These are phyloP conservation scores for Apiosordaria backusii DNA, from an alignment of 495 filamentous ascomycete genomes.

Conservation along the genomic window DNA sequence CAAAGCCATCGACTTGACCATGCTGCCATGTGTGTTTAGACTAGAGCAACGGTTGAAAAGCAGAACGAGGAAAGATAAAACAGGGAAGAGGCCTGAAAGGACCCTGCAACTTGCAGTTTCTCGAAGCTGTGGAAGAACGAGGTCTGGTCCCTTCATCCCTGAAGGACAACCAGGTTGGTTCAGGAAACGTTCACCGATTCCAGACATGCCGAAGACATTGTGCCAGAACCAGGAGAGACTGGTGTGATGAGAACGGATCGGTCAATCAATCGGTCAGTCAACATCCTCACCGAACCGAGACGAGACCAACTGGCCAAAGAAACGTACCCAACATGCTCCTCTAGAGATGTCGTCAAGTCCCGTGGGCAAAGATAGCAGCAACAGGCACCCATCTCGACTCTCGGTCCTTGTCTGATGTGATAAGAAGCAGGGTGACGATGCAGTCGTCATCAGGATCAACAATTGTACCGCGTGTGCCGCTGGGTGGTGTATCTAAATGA, in stretches of 20 bases:
- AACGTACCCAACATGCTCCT: too few species aligned
- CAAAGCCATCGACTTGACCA: background rate
- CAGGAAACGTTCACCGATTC: background rate
- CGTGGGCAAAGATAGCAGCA: too few species aligned
- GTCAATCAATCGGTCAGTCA: background rate
- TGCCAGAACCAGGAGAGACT: background rate
- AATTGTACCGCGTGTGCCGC: background rate
- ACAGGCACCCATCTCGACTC: too few species aligned
- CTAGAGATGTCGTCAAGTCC: too few species aligned
- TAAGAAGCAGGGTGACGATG: background rate
- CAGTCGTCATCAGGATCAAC: background rate
- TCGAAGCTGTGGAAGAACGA: background rate
- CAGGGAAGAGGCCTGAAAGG: background rate
- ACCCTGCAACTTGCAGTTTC: background rate
- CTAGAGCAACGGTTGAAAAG: background rate
- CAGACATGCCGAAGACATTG: background rate
- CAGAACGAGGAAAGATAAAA: background rate
- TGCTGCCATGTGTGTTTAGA: background rate
- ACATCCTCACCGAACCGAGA: too few species aligned
- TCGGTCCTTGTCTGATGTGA: too few species aligned
- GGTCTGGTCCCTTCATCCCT: background rate
- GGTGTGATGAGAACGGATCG: background rate
- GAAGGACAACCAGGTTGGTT: background rate
- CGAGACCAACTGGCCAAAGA: background rate
- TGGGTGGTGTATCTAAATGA: background rate